Percentiles rank a stretch among this genome's conserved stretches.
These are phyloP conservation scores for Exophiala viscosa DNA, from an alignment of 2,329 filamentous ascomycete genomes.

Conservation along the genomic window DNA sequence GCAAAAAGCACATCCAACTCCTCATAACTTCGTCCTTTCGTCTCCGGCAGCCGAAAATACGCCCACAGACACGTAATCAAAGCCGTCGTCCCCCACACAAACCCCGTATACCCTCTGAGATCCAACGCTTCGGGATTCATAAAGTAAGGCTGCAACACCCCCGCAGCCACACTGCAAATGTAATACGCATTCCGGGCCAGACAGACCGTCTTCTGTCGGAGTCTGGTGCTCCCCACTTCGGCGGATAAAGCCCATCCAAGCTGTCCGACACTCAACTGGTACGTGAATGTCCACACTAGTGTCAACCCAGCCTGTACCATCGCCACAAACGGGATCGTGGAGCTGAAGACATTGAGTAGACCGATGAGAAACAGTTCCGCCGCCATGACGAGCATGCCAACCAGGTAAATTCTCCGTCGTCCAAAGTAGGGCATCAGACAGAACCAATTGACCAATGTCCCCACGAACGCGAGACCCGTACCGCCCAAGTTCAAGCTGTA, in stretches of 20 bases:
- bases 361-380: constrained; percentile 32
- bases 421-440: constrained; percentile 36
- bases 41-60: constrained; percentile 35
- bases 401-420: constrained; percentile 40
- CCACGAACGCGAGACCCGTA: constrained; percentile 57
- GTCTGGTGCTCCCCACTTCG: constrained; percentile 51
- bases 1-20: constrained; percentile 24
- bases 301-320: constrained; percentile 43
- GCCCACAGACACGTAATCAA: constrained; percentile 30
- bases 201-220: constrained; percentile 54
- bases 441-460: constrained; percentile 51
- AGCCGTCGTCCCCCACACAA: constrained; percentile 39
- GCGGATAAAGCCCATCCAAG: constrained; percentile 51
- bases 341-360: constrained; percentile 27
- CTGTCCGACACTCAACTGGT: constrained; percentile 53
- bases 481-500: constrained; percentile 49
- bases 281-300: constrained; percentile 52
- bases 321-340: constrained; percentile 27
- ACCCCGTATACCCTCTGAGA: constrained; percentile 37
- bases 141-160: constrained; percentile 34
- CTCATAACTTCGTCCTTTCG: constrained; percentile 34
- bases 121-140: constrained; percentile 38
- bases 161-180: constrained; percentile 45
- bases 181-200: constrained; percentile 51
- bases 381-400: constrained; percentile 31